Conservation (phyloP, 441 rosid genomes). For the Populus trichocarpa region DNA sequence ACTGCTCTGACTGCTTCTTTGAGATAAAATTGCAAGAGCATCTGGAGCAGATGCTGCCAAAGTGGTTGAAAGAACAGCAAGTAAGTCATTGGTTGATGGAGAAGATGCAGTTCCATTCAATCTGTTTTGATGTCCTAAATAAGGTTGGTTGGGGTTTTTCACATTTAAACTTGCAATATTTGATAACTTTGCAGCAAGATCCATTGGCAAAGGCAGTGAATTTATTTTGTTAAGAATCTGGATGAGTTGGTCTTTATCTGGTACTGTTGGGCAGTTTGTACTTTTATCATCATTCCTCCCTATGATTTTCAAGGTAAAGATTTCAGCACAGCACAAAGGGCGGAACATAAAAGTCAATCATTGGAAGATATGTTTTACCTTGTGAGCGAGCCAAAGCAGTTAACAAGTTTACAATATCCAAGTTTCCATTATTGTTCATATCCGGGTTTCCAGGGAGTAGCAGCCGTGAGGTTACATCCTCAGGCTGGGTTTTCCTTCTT, state of each 20-base stretch:
- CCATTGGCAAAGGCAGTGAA: slow-evolving; percentile 67
- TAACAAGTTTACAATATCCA: slow-evolving; percentile 65
- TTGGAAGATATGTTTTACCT: slow-evolving; percentile 36
- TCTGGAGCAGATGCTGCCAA: slow-evolving; percentile 60
- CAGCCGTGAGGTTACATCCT: slow-evolving; percentile 52
- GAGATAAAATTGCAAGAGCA: slow-evolving; percentile 50
- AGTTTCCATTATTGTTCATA: slow-evolving; percentile 29
- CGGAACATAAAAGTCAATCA: neutral
- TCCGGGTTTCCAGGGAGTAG: slow-evolving; percentile 46
- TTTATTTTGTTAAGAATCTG: slow-evolving; percentile 79
- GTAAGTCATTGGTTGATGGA: slow-evolving; percentile 68
- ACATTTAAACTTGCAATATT: slow-evolving; percentile 44
- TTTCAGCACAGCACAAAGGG: slow-evolving; percentile 9
- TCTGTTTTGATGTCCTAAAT: slow-evolving; percentile 39
- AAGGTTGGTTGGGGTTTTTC: slow-evolving; percentile 40
- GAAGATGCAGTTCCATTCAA: slow-evolving; percentile 40
- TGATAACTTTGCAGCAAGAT: slow-evolving; percentile 63
- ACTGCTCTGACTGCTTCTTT: slow-evolving; percentile 58
- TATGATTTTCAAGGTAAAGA: slow-evolving; percentile 23
- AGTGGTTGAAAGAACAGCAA: slow-evolving; percentile 66
- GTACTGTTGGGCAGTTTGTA: slow-evolving; percentile 32
- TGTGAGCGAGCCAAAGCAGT: slow-evolving; percentile 60
- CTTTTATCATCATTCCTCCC: slow-evolving; percentile 54
- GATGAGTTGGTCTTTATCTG: slow-evolving; percentile 65
- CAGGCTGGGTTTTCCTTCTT: slow-evolving; percentile 64